A percentile compares a stretch with the other conserved stretches of the same genome.
These are phyloP conservation scores for Nothopassalora personata DNA, from an alignment of 2,329 filamentous ascomycete species.

Conservation along the genomic window DNA sequence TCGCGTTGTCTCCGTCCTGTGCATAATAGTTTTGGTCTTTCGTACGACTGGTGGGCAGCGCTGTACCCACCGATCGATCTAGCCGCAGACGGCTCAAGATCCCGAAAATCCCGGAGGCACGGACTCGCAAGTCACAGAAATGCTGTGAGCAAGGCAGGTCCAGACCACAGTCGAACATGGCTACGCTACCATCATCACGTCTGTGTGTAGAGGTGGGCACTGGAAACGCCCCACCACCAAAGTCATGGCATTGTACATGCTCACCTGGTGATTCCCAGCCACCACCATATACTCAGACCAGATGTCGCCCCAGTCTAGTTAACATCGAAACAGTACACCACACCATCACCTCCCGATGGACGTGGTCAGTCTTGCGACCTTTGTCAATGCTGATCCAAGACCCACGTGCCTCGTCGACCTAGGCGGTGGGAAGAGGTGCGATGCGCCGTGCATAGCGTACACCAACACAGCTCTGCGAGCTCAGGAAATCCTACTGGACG, in stretches of 20 bases:
- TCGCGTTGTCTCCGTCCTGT: too few species aligned
- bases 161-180: background rate
- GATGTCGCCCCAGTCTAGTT: background rate
- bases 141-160: background rate
- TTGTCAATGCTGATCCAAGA: slow-evolving; percentile 15
- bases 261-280: background rate
- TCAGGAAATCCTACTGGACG: slow-evolving; percentile 3
- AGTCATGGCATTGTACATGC: background rate
- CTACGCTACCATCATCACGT: background rate
- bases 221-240: background rate
- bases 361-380: background rate
- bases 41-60: background rate
- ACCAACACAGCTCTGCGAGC: slow-evolving; percentile 5
- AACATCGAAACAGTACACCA: background rate
- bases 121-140: background rate
- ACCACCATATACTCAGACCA: background rate
- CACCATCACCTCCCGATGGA: slow-evolving; percentile 1
- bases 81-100: background rate
- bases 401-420: slow-evolving; percentile 15
- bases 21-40: too few species aligned
- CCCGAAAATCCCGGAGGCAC: background rate
- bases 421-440: background rate
- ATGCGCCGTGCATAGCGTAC: background rate
- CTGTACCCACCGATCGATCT: background rate
- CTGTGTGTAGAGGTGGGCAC: background rate